Conservation (phyloP, 345 rosid species). For the Euphorbia pulcherrima region DNA sequence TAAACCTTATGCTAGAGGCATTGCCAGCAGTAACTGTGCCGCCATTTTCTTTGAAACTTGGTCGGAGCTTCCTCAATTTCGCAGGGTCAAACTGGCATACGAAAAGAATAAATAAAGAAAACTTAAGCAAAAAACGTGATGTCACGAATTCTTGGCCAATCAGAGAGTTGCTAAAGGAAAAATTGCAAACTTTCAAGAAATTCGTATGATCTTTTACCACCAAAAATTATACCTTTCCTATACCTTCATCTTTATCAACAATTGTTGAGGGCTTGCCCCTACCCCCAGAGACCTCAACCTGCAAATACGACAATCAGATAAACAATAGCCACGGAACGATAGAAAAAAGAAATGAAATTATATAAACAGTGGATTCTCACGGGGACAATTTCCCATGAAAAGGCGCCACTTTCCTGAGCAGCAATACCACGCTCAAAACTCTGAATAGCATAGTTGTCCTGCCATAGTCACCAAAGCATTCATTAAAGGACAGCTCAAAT, state of each 20-base stretch:
- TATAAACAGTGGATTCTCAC: conserved; percentile 39
- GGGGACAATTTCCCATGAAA: conserved; percentile 89
- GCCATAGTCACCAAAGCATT: conserved; percentile 25
- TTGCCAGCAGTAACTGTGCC: conserved; percentile 96
- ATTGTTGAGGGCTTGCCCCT: conserved; percentile 78
- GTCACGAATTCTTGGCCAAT: background rate
- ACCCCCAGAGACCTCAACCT: conserved; percentile 97
- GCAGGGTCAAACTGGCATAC: conserved; percentile 74
- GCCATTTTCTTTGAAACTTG: conserved; percentile 90
- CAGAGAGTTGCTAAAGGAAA: background rate
- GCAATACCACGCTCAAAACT: conserved; percentile 98
- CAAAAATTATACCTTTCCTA: conserved; percentile 64
- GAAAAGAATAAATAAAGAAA: conserved; percentile 10
- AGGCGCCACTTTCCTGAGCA: conserved; percentile 78
- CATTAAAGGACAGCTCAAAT: background rate
- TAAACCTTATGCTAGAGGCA: conserved; percentile 94
- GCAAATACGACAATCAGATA: conserved; percentile 23
- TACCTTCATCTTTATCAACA: conserved; percentile 90
- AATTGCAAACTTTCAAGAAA: background rate
- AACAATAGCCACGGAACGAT: conserved; percentile 4
- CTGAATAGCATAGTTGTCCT: conserved; percentile 83
- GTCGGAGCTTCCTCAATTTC: conserved; percentile 86
- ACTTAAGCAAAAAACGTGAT: background rate
- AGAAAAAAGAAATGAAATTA: conserved; percentile 7
- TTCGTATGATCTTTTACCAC: background rate